phyloP scores from a whole-genome alignment of 257 asterid genomes.

The Echium plantagineum region DNA sequence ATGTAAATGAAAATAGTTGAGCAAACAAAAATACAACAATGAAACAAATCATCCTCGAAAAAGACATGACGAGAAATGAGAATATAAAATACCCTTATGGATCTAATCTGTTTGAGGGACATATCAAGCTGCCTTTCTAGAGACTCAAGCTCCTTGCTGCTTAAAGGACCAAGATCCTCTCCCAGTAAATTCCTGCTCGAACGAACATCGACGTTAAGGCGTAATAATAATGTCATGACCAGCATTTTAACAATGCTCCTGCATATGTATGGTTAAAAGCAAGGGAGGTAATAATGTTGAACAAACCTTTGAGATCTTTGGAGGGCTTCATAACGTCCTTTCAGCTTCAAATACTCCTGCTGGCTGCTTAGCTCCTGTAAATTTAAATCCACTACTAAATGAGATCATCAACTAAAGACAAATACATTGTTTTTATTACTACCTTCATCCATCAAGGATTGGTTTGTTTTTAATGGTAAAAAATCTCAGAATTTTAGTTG shows the following conservation, averaged over 20 bases:
- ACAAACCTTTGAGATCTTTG: conserved; percentile 86
- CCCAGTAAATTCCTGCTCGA: conserved; percentile 92
- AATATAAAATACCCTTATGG: conserved; percentile 51
- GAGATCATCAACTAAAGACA: too few species aligned
- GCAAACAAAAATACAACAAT: neutral
- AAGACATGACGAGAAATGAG: neutral
- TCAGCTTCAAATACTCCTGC: conserved; percentile 94
- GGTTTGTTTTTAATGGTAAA: too few species aligned
- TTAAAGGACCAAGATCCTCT: conserved; percentile 91
- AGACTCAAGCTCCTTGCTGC: conserved; percentile 94
- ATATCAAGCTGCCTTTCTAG: conserved; percentile 88
- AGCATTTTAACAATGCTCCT: neutral
- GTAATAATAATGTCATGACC: too few species aligned
- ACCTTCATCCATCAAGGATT: too few species aligned
- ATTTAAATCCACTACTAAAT: neutral
- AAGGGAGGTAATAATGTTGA: neutral
- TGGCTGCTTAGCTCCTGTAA: conserved; percentile 89
- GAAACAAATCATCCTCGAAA: neutral
- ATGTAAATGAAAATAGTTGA: neutral
- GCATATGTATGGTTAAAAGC: neutral
- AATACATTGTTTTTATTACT: too few species aligned
- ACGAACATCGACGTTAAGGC: neutral
- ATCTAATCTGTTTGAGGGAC: conserved; percentile 92
- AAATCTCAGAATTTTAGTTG: too few species aligned
- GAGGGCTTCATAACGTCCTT: conserved; percentile 88